Evolutionary conservation across 116 monocot species (phyloP), one percentile per base, ranked within the genome.

Genomic region (Dioscorea cayenensis): DNA sequence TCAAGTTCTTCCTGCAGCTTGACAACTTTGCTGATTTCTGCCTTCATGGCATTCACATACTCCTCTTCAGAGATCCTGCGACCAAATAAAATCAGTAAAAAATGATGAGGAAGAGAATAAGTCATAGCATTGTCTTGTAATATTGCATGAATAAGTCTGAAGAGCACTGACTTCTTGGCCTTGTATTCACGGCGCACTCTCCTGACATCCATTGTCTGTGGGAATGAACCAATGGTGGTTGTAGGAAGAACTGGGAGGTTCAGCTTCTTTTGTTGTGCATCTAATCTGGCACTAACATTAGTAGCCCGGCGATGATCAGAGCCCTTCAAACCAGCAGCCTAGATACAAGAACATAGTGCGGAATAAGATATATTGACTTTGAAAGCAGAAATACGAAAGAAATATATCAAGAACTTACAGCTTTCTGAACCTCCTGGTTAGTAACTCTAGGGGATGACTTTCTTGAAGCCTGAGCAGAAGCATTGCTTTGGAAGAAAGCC

Each of bases 401-500:
- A 23, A 27, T 0, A 17, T 60, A 4, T 22, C 14, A 66, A 49
- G 9, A 66, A 78, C 84, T 77, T 74, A 84, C 84, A 74, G 84
- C 84, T 50, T 79, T 80, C 51, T 84, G 84, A 62, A 84, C 84
- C 67, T 84, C 80, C 68, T 79, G 63, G 22, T 84, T 76, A 19
- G 67, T 84, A 14, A 84, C 84, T 55, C 76, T 78, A 63, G 83
- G 83, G 37, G 83, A 83, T 78, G 78, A 76, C 65, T 76, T 84
- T 51, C 79, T 84, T 43, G 84, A 84, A 72, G 79, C 79, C 70
- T 72, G 79, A 67, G 84, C 84, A 61, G 76, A 66, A 73, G 79
- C 79, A 79, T 84, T 84, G 49, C 79, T 73, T 4, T 76, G 79
- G 76, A 84, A 84, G 79, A 79, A 84, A 50, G 73, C 79, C 84